A percentile compares a stretch with the other conserved stretches of the same genome.
These are phyloP conservation scores for Thielaviopsis musarum DNA, from an alignment of 2,329 filamentous ascomycete genomes.

Conservation along the genomic window DNA sequence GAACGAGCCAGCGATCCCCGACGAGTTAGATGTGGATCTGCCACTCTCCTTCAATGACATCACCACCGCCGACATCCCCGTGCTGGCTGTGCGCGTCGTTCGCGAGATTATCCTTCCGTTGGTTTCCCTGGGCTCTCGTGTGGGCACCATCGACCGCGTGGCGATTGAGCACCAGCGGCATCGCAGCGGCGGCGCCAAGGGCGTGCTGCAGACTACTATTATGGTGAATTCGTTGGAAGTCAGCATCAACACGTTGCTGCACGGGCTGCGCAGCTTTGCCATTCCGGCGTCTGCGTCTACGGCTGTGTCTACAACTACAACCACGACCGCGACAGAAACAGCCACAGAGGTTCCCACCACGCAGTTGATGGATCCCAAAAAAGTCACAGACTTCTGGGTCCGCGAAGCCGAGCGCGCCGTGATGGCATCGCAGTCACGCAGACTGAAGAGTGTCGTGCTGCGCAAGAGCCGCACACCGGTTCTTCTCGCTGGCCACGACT, in stretches of 20 bases:
- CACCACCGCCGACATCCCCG: slow-evolving; percentile 5
- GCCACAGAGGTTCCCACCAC: not conserved
- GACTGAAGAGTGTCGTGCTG: not conserved
- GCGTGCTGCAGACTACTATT: slow-evolving; percentile 2
- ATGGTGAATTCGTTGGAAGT: slow-evolving; percentile 6
- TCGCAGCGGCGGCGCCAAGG: not conserved
- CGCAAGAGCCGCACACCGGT: not conserved
- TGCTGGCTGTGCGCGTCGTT: slow-evolving; percentile 1
- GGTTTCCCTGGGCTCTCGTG: not conserved
- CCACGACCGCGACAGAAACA: too few relatives aligned
- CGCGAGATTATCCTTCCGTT: slow-evolving; percentile 5
- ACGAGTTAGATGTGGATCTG: not conserved
- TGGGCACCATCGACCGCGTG: not conserved
- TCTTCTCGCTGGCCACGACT: too few relatives aligned
- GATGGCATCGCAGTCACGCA: not conserved
- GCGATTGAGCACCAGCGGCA: slow-evolving; percentile 9
- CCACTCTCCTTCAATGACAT: not conserved
- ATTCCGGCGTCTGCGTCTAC: too few relatives aligned
- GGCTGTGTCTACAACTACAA: not conserved
- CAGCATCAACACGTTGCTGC: slow-evolving; percentile 1
- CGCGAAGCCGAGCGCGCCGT: not conserved
- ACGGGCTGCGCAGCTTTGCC: not conserved
- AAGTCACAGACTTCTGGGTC: slow-evolving; percentile 6
- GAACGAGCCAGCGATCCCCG: not conserved
- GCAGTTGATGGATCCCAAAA: not conserved